Conservation (phyloP, 768 basidiomycete genomes). For the Dacryopinax primogenitus region DNA sequence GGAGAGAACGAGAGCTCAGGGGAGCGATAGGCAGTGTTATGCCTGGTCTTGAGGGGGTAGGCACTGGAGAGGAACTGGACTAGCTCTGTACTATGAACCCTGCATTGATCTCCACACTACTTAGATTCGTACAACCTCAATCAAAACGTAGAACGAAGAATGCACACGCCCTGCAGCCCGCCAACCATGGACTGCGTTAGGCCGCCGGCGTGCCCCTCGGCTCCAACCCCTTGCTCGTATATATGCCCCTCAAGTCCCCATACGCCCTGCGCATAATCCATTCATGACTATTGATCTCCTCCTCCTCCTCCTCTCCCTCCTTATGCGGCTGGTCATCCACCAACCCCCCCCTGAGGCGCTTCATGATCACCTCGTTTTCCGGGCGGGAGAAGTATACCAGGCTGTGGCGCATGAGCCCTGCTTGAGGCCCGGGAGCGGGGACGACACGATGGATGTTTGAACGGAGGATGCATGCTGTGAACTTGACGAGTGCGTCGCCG, state of each 20-base stretch:
- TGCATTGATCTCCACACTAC: too few species aligned
- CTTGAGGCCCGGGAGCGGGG: slow-evolving; percentile 44
- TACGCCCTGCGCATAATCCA: slow-evolving; percentile 17
- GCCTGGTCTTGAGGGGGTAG: too few species aligned
- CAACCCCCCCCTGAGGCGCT: slow-evolving; percentile 30
- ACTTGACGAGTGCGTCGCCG: slow-evolving; percentile 48
- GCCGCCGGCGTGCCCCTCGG: too few species aligned
- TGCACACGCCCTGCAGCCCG: too few species aligned
- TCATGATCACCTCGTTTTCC: slow-evolving; percentile 39
- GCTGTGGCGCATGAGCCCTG: slow-evolving; percentile 45
- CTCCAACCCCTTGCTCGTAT: slow-evolving; percentile 17
- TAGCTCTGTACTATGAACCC: too few species aligned
- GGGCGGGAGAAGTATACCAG: slow-evolving; percentile 58
- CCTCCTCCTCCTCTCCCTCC: neutral
- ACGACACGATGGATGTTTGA: slow-evolving; percentile 55
- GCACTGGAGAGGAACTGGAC: too few species aligned
- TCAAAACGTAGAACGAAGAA: too few species aligned
- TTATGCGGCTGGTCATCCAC: slow-evolving; percentile 16
- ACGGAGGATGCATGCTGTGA: slow-evolving; percentile 51
- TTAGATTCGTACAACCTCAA: too few species aligned
- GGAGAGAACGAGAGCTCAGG: too few species aligned
- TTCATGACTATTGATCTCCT: slow-evolving; percentile 17
- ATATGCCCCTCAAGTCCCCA: slow-evolving; percentile 16
- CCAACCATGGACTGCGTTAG: too few species aligned
- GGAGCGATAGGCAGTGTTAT: too few species aligned